Evolutionary conservation across 768 basidiomycete genomes (phyloP).

Genomic region (Tylopilus intermedius): DNA sequence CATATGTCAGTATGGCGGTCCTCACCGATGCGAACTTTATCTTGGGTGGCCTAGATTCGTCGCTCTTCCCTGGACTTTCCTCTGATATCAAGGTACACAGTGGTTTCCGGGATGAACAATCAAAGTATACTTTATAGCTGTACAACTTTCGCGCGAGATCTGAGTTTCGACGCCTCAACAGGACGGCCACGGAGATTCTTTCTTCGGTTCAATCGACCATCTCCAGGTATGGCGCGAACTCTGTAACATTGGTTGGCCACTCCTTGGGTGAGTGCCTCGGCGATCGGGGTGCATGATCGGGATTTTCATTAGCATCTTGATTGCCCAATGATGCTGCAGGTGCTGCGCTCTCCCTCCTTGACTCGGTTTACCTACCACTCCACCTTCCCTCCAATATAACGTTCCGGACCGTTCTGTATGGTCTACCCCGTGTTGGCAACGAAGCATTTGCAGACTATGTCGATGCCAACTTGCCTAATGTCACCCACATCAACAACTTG

Average conservation of each 20-base stretch:
- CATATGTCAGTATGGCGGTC: constrained; percentile 27
- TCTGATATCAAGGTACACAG: constrained; percentile 38
- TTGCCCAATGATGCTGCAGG: constrained; percentile 14
- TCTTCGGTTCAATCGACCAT: constrained; percentile 39
- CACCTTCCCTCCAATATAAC: constrained; percentile 24
- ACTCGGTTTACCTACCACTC: constrained; percentile 34
- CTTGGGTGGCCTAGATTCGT: constrained; percentile 29
- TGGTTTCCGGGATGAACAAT: constrained; percentile 44
- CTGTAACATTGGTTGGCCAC: constrained; percentile 43
- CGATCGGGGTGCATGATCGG: neutral
- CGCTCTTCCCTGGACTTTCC: constrained; percentile 44
- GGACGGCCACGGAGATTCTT: constrained; percentile 36
- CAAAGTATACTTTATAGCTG: constrained; percentile 26
- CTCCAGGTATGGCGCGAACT: constrained; percentile 27
- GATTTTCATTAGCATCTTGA: neutral
- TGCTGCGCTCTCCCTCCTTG: constrained; percentile 32
- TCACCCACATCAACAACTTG: constrained; percentile 53
- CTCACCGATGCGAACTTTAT: constrained; percentile 38
- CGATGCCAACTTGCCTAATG: constrained; percentile 33
- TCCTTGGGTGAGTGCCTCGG: constrained; percentile 31
- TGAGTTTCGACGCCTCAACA: constrained; percentile 30
- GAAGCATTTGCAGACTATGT: constrained; percentile 54
- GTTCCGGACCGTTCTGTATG: constrained; percentile 29
- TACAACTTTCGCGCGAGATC: neutral
- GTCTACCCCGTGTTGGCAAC: constrained; percentile 46